Base-by-base conservation (phyloP, 495 filamentous ascomycete genomes). In the Neurospora pannonica region DNA sequence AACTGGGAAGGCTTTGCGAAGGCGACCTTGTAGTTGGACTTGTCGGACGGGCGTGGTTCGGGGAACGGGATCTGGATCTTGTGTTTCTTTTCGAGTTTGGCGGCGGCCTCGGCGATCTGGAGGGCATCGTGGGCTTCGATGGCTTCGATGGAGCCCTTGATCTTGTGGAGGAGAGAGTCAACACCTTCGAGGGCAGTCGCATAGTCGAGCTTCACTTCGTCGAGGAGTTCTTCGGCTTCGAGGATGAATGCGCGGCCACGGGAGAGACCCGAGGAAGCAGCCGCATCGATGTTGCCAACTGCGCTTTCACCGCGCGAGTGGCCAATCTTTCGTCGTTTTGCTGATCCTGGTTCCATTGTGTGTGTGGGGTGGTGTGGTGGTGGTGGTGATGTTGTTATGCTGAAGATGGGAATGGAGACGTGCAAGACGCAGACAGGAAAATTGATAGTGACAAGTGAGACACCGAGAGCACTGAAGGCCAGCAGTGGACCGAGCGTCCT, bases 181-280 rank as follows among this genome's bases (percentile, higher is more conserved):
- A 90, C 86, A 36, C 86, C 86, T 3, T 80, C 82, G 73, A 94
- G 85, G 36, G 88, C 86, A 71, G 89, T 90, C 24, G 88, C 87
- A 80, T 95, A 92, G 75, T 92, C 88, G 36, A 91, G 86, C 79
- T 87, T 87, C 46, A 93, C 86, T 73, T 92, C 90, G 28, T 86
- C 83, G 75, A 98, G 79, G 60, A 99, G 82, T 77, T 97, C 94
- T 73, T 97, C 92, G 31, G 94, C 88, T 83, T 98, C 93, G 38
- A 99, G 84, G 76, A 95, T 92, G 83, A 98, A 97, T 76, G 94
- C 85, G 78, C 88, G 93, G 38, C 82, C 78, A 40, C 82, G 79
- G 0, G 83, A 84, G 39, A 82, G 74, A 46, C 82, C 82, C 0
- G 80, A 76, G 8, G 77, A 71, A 8, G 76, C 79, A 4, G 77